Evolutionary conservation across 306 rosid species (phyloP), one percentile per base, ranked within the genome.

Genomic region (Begonia fuchsioides): DNA sequence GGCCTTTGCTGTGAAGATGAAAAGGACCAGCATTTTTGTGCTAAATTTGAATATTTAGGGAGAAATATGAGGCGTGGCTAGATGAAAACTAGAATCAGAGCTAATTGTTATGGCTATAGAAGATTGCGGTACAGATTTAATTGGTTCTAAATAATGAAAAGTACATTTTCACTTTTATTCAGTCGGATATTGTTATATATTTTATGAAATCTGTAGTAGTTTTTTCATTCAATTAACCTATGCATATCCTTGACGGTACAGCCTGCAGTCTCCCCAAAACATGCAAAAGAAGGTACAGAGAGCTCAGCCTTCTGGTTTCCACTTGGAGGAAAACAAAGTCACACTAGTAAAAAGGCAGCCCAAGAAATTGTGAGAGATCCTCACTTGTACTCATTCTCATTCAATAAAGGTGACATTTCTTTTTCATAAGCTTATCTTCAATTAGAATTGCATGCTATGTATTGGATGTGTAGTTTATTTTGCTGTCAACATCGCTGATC

Each of bases 201-300:
- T 26, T 26, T 26, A 26, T 26, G 35, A 26, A 8, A 26, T 3
- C 35, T 26, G 35, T 26, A 26, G 7, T n/a, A n/a, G n/a, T 26
- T 0, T 26, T 26, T 26, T 26, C 35, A 26, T 2, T 8, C 35
- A 26, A 26, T 26, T 26, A 26, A 26, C 35, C 35, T 5, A 26
- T 4, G 35, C n/a, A 17, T 70, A 54, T 58, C 55, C 47, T 57
- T 71, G 5, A 55, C 60, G 38, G 50, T 71, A 60, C 94, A 92
- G 98, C 96, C 98, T 38, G 96, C 94, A 71, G 81, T 64, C 69
- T 15, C 79, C 51, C 43, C 77, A 53, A 92, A 92, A 75, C 87
- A 77, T 70, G 83, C 96, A 12, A 92, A 92, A 73, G 98, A 92
- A 73, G 96, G 96, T 64, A 92, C 96, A 61, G 98, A 92, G 77